These are phyloP conservation scores for Xylaria polymorpha DNA, from an alignment of 2,329 filamentous ascomycete genomes.

Conservation along the genomic window DNA sequence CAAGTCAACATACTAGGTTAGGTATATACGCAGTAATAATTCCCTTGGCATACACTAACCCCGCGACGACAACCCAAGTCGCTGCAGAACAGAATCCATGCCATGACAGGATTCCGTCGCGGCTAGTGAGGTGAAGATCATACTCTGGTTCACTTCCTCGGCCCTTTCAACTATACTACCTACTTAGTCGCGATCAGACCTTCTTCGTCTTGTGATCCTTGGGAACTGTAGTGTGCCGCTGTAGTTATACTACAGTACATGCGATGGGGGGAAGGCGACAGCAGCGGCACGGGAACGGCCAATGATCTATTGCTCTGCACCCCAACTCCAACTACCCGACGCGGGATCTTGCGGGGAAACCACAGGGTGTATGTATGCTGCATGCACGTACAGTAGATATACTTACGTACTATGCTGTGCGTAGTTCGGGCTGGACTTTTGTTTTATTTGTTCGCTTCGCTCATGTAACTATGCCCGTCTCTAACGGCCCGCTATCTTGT, in stretches of 20 bases:
- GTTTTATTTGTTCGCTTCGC: neutral
- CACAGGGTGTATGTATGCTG: neutral
- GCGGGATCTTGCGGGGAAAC: neutral
- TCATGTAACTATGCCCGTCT: neutral
- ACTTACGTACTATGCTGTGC: neutral
- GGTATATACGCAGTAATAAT: neutral
- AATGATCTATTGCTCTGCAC: neutral
- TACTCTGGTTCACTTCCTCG: constrained; percentile 1
- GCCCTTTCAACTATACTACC: constrained; percentile 1
- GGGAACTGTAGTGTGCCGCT: too few relatives aligned
- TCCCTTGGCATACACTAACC: neutral
- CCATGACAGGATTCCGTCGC: constrained; percentile 5
- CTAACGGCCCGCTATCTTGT: neutral
- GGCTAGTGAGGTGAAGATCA: constrained; percentile 13
- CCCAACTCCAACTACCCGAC: neutral
- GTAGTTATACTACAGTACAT: too few relatives aligned
- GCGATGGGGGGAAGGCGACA: neutral
- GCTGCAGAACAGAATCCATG: constrained; percentile 1
- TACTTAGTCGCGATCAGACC: constrained; percentile 7
- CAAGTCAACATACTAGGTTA: neutral
- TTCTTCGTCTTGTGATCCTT: neutral
- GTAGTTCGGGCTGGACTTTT: neutral
- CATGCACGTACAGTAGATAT: neutral
- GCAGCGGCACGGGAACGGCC: neutral
- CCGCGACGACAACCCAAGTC: constrained; percentile 2